Conservation (phyloP, 768 basidiomycete genomes). For the Leccinum disarticulatum region DNA sequence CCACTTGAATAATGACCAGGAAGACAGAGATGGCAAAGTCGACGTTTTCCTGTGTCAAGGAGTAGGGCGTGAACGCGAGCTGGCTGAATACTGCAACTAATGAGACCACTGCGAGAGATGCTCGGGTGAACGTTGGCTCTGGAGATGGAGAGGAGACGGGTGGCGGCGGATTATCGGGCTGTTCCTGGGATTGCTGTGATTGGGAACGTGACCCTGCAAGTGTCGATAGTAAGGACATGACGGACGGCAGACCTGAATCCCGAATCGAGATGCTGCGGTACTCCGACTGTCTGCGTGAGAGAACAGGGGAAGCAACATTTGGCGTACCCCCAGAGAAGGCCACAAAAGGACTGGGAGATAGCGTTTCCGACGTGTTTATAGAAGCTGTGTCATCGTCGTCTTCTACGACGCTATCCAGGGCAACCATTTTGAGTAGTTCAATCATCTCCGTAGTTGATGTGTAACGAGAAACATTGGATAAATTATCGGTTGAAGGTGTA, state of each 20-base stretch:
- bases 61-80: conserved; percentile 66
- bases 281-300: conserved; percentile 62
- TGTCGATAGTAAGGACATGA: conserved; percentile 65
- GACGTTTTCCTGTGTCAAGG: conserved; percentile 46
- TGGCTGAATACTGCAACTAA: conserved; percentile 68
- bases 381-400: conserved; percentile 47
- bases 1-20: conserved; percentile 47
- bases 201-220: conserved; percentile 65
- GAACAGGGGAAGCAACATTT: conserved; percentile 46
- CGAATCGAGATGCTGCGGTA: conserved; percentile 41
- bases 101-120: conserved; percentile 60
- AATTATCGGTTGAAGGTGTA: conserved; percentile 10
- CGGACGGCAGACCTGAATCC: conserved; percentile 52
- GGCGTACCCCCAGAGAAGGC: conserved; percentile 34
- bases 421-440: conserved; percentile 43
- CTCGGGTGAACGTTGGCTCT: conserved; percentile 39
- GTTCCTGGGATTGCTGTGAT: conserved; percentile 45
- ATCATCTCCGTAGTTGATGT: conserved; percentile 31
- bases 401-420: conserved; percentile 34
- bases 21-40: conserved; percentile 57
- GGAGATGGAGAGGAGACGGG: conserved; percentile 27
- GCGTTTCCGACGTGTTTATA: conserved; percentile 39
- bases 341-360: conserved; percentile 35
- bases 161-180: conserved; percentile 36
- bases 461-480: conserved; percentile 18